These are phyloP conservation scores for Colletotrichum tabaci DNA, from an alignment of 2,329 filamentous ascomycete species.

Conservation along the genomic window DNA sequence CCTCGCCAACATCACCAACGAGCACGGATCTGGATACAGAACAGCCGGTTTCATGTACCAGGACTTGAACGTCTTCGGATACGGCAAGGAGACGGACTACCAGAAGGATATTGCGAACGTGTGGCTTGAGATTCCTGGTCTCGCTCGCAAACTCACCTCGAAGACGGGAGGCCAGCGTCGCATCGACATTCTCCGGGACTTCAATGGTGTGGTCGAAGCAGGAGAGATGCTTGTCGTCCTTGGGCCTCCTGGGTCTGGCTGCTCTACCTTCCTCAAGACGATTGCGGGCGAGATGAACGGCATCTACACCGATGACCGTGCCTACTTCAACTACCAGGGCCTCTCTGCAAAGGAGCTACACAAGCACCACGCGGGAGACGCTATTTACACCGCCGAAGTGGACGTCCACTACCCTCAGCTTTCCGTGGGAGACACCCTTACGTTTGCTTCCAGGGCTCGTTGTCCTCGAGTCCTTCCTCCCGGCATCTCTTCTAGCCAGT, in stretches of 20 bases:
- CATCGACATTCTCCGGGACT: slow-evolving; percentile 65
- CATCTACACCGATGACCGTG: slow-evolving; percentile 56
- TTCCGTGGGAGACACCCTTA: slow-evolving; percentile 73
- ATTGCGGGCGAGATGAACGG: slow-evolving; percentile 75
- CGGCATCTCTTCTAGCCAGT: slow-evolving; percentile 58
- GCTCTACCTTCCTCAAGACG: slow-evolving; percentile 79
- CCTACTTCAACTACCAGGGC: slow-evolving; percentile 42
- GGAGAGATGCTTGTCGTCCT: slow-evolving; percentile 73
- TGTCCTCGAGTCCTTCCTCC: slow-evolving; percentile 63
- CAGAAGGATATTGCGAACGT: slow-evolving; percentile 60
- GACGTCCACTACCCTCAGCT: slow-evolving; percentile 74
- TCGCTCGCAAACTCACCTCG: slow-evolving; percentile 51
- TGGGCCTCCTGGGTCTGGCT: slow-evolving; percentile 69
- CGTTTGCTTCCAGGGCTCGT: slow-evolving; percentile 71
- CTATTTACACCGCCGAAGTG: slow-evolving; percentile 77
- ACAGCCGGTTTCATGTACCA: slow-evolving; percentile 55
- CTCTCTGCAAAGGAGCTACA: slow-evolving; percentile 36
- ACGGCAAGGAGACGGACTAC: slow-evolving; percentile 58
- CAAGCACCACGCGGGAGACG: slow-evolving; percentile 65
- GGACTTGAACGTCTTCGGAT: slow-evolving; percentile 60
- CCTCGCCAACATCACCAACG: slow-evolving; percentile 45
- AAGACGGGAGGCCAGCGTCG: slow-evolving; percentile 46
- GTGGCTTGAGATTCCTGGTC: slow-evolving; percentile 47
- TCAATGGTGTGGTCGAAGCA: slow-evolving; percentile 66
- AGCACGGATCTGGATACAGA: slow-evolving; percentile 48